Percentiles rank a stretch among this genome's conserved stretches.
Conservation (phyloP, 208 protist species). For the Crithidia fasciculata region DNA sequence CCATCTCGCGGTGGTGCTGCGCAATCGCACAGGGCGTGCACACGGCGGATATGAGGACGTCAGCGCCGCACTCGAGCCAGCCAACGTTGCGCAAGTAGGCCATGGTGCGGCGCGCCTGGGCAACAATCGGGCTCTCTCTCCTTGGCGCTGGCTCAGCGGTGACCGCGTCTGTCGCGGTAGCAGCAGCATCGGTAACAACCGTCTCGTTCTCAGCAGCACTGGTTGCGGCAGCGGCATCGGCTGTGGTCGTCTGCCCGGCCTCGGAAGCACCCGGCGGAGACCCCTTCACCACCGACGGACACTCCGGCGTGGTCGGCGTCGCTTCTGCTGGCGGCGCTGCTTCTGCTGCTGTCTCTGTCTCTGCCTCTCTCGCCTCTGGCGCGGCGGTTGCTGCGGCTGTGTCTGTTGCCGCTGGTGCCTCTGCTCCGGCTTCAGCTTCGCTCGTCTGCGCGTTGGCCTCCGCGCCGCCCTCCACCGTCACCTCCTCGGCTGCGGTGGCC, state of each 20-base stretch:
- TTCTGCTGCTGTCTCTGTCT: neutral
- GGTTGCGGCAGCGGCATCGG: too few relatives aligned
- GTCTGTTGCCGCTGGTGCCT: neutral
- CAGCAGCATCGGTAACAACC: too few relatives aligned
- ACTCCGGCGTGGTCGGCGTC: too few relatives aligned
- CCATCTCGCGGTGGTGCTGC: slow-evolving; percentile 57
- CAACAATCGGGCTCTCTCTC: neutral
- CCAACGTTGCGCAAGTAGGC: neutral
- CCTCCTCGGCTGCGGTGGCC: neutral
- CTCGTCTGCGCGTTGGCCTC: neutral
- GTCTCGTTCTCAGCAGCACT: too few relatives aligned
- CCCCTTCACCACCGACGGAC: too few relatives aligned
- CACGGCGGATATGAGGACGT: slow-evolving; percentile 19
- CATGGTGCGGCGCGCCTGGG: neutral
- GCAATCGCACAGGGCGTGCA: slow-evolving; percentile 38
- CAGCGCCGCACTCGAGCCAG: slow-evolving; percentile 12
- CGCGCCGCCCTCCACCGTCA: neutral
- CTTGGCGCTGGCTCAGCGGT: neutral
- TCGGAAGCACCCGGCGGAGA: too few relatives aligned
- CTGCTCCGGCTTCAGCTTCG: neutral
- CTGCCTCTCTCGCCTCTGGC: neutral
- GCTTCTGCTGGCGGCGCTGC: neutral
- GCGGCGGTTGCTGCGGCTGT: too few relatives aligned
- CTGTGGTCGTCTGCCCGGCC: too few relatives aligned
- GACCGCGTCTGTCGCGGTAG: too few relatives aligned